Evolutionary conservation across 768 basidiomycete genomes (phyloP), one percentile per base, ranked within the genome.

Genomic region (Rickenella mellea): DNA sequence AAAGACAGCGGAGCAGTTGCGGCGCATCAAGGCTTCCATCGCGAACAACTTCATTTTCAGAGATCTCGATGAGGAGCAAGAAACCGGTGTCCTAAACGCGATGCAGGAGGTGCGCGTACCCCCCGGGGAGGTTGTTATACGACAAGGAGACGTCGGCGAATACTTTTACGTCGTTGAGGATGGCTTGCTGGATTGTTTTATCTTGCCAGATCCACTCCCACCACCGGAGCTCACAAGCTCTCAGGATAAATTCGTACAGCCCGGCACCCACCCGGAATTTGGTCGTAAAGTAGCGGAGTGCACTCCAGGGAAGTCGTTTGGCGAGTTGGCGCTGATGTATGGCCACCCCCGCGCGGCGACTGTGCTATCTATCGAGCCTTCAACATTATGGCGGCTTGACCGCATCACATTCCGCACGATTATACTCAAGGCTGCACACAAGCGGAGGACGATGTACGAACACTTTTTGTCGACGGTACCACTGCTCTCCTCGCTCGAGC

Each of bases 401-500:
- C 84, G 96, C 43, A 91, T 93, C 53, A 98, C 93, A 3, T 99
- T 98, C 81, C 80, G 96, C 35, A 96, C 91, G 5, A 97, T 99
- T 64, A 85, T 99, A 41, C 73, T 98, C 47, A 92, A 92, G 61
- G 82, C 89, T 40, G 90, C 91, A 26, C 84, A 92, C 52, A 73
- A 85, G 44, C 80, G 91, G 51, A 72, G 94, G 40, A 87, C 86
- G 52, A 93, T 96, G 84, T 98, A 98, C 60, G 96, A 99, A 60
- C 76, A 82, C 27, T 99, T 99, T 73, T 68, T 99, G 43, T 78
- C 80, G n/a, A 87, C 83, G 6, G 93, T 97, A 12, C 77, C 83
- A 2, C 74, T 99, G 35, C 71, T 99, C 32, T 78, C 84, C 24
- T 85, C 88, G 6, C 76, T 99, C 32, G 83, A 83, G 53, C 74